These are phyloP conservation scores for Vickermania spadyakhi DNA, from an alignment of 208 protist genomes.

Conservation along the genomic window DNA sequence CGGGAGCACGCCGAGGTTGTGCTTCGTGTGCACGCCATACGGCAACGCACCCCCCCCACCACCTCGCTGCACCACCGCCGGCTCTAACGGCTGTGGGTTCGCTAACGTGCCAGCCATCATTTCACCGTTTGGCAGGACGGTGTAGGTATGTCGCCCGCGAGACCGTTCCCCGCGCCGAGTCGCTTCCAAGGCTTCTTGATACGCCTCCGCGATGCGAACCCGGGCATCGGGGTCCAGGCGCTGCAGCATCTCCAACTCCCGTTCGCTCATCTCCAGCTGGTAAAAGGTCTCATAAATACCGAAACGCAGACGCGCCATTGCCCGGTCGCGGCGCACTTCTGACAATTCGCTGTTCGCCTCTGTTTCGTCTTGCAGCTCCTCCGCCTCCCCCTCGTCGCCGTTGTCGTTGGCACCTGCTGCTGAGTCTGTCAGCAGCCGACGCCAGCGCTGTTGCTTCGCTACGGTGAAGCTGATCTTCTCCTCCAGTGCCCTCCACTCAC, in stretches of 20 bases:
- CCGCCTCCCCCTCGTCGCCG: background rate
- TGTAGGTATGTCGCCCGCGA: constrained; percentile 72
- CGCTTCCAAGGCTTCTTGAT: constrained; percentile 67
- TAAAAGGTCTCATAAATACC: constrained; percentile 71
- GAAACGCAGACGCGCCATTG: constrained; percentile 54
- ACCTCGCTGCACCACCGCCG: constrained; percentile 1
- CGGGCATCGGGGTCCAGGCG: constrained; percentile 46
- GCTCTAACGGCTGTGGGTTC: constrained; percentile 24
- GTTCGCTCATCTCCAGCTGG: constrained; percentile 61
- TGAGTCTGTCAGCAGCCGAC: constrained; percentile 48
- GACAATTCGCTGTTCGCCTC: constrained; percentile 48
- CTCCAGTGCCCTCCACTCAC: constrained; percentile 30
- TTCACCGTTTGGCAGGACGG: constrained; percentile 70
- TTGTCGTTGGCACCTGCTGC: constrained; percentile 14
- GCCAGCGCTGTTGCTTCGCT: constrained; percentile 63
- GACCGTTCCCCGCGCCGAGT: constrained; percentile 59
- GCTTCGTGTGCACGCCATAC: constrained; percentile 26
- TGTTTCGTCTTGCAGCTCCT: background rate
- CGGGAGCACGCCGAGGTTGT: background rate
- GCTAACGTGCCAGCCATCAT: constrained; percentile 51
- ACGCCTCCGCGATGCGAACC: constrained; percentile 32
- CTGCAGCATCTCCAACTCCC: constrained; percentile 73
- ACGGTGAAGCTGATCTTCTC: constrained; percentile 53
- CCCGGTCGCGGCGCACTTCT: constrained; percentile 59
- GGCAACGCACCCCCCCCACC: constrained; percentile 13